Base-by-base conservation (phyloP, 805 yeast species). In the Cyberlindnera mycetangii region DNA sequence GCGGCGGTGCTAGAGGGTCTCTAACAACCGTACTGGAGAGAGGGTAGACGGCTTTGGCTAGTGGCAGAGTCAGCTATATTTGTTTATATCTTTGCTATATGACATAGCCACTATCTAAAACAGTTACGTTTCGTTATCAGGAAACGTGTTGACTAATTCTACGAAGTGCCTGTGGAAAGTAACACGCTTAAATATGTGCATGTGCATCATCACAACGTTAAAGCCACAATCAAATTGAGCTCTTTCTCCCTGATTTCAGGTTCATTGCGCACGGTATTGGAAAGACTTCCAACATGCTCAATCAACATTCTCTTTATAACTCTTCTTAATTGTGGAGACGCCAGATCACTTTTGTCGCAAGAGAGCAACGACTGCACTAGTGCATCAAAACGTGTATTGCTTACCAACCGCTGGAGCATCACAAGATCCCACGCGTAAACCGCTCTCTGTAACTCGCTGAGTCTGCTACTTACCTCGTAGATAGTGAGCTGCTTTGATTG, bases 271-370 rank as follows among this genome's bases (percentile, higher is more conserved):
- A 38, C 41, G 7, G 34, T 16, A n/a, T 18, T 18, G 10, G 31
- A 34, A 10, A 38, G 21, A 16, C 41, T 16, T 2, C 41, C 32
- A 4, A 38, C 33, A 16, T 38, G 41, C 19, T 38, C 41, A 6
- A 38, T n/a, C 5, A 38, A 34, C 41, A 38, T 38, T 21, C 35
- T 12, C 35, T 38, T 38, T 28, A 38, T 38, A 9, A 38, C 30
- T 16, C 19, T 19, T 30, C 14, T n/a, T 15, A 30, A 24, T 10
- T 7, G 11, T 9, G 33, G 19, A 7, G 19, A 30, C 33, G 14
- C 28, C 27, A 15, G 4, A 9, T 16, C 32, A 20, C 16, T 34
- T 6, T 20, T 27, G 16, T 34, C 37, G 15, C 14, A 18, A 9
- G 15, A n/a, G 21, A n/a, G 8, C 30, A 36, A 24, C 22, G 20